Percentiles rank a stretch among this genome's conserved stretches.
Conservation (phyloP, 768 basidiomycete species). For the Tricholoma furcatifolium region DNA sequence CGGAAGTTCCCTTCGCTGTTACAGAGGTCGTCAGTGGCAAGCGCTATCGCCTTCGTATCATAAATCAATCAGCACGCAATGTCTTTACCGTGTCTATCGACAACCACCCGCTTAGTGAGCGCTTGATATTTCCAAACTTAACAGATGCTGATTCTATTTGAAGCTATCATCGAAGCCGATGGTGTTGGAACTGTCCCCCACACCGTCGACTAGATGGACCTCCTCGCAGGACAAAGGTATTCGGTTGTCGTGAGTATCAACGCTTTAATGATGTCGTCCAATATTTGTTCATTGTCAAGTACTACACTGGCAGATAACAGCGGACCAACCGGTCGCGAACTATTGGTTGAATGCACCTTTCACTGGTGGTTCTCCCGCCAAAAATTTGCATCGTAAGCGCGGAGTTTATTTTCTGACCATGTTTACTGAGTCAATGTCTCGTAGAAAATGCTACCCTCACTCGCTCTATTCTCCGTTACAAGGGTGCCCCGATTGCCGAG, state of each 20-base stretch:
- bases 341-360: constrained; percentile 44
- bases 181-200: constrained; percentile 30
- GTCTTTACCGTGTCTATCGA: constrained; percentile 33
- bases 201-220: constrained; percentile 36
- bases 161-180: constrained; percentile 39
- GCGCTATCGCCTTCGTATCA: constrained; percentile 49
- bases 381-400: constrained; percentile 30
- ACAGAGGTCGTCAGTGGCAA: constrained; percentile 33
- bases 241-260: constrained; percentile 29
- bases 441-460: constrained; percentile 26
- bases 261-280: neutral
- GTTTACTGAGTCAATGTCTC: too few relatives aligned
- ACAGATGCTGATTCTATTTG: neutral
- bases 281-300: neutral
- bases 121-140: too few relatives aligned
- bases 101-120: constrained; percentile 27
- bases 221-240: constrained; percentile 53
- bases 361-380: constrained; percentile 28
- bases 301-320: constrained; percentile 30
- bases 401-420: too few relatives aligned
- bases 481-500: constrained; percentile 29
- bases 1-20: constrained; percentile 32
- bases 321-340: constrained; percentile 44
- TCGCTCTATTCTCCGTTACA: constrained; percentile 33
- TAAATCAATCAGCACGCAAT: constrained; percentile 42